Evolutionary conservation across 2,329 filamentous ascomycete species (phyloP), one percentile per base, ranked within the genome.

Genomic region (Colletotrichum sp.): DNA sequence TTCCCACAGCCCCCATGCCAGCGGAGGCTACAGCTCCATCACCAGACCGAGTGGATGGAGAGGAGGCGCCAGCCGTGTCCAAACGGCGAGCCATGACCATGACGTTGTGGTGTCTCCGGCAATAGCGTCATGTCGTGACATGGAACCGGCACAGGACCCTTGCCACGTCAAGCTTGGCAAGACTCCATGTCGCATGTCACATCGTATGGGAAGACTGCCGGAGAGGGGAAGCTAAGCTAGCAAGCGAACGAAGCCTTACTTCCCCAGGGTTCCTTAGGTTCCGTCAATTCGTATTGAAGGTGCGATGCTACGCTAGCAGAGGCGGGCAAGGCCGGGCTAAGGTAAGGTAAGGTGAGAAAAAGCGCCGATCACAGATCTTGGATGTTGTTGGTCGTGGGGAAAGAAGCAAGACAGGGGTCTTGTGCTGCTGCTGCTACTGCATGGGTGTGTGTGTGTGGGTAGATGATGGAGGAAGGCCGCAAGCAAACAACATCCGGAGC

Each of bases 91-190:
- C 10, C 13, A 48, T n/a, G 16, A 90, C 90, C 92, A 96, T 95
- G 7, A 88, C 88, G 70, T 91, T 84, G 2, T 94, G 94, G 82
- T 93, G 64, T 89, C 86, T 78, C 93, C 86, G 30, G 87, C 86
- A 76, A 96, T 96, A 71, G 71, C 66, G 57, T 76, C 71, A 76
- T 75, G 71, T 67, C 52, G 66, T 67, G 52, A 63, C 67, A 67
- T 71, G 65, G 52, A 64, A 64, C 34, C 62, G 60, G 66, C 70
- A 65, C 44, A 68, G 59, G 28, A 65, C 44, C 73, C 57, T 59
- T 52, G 57, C 62, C 26, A 30, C 52, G 24, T n/a, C 10, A 67
- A 30, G 64, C 68, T 75, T 72, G 72, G 72, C 68, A 55, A 13
- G 34, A 39, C 57, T 68, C 64, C 70, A 69, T 73, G 52, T 36